Conservation (phyloP, 1,284 basidiomycete genomes). For the Exsudoporus floridanus region DNA sequence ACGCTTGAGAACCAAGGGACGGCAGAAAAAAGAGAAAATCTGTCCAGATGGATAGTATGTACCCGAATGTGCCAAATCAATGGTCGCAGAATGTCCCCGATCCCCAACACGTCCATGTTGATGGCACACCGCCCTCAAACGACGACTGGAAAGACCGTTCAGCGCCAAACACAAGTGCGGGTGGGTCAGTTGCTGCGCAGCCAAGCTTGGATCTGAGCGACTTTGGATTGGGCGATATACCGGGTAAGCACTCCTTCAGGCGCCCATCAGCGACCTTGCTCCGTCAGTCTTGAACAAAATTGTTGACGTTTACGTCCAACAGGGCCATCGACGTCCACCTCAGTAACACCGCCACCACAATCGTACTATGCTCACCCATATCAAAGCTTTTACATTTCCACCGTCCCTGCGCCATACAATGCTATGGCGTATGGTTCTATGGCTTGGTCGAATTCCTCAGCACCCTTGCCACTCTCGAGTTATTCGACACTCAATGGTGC, state of each 20-base stretch:
- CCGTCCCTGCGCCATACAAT: constrained; percentile 51
- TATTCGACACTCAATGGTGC: constrained; percentile 77
- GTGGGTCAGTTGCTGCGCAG: constrained; percentile 34
- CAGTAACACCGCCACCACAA: constrained; percentile 41
- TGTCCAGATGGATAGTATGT: constrained; percentile 51
- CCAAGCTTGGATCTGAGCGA: constrained; percentile 45
- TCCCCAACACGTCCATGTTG: constrained; percentile 41
- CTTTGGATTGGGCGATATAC: constrained; percentile 40
- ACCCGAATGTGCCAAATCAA: constrained; percentile 48
- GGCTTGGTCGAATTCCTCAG: constrained; percentile 44
- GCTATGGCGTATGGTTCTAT: constrained; percentile 50
- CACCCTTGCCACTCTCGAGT: constrained; percentile 61
- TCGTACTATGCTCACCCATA: constrained; percentile 40
- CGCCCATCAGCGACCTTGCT: constrained; percentile 24
- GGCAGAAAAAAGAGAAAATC: constrained; percentile 46
- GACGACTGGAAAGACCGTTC: constrained; percentile 51
- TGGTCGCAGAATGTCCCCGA: constrained; percentile 51
- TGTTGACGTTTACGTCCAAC: constrained; percentile 19
- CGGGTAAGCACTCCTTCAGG: constrained; percentile 36
- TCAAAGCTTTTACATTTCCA: constrained; percentile 41
- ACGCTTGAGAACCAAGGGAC: constrained; percentile 48
- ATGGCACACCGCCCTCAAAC: constrained; percentile 35
- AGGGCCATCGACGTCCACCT: constrained; percentile 37
- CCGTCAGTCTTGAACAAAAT: constrained; percentile 2
- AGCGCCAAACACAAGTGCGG: constrained; percentile 25